A percentile compares a stretch with the other conserved stretches of the same genome.
These are phyloP conservation scores for Xylariaceae sp. DNA, from an alignment of 2,329 filamentous ascomycete species.

Conservation along the genomic window DNA sequence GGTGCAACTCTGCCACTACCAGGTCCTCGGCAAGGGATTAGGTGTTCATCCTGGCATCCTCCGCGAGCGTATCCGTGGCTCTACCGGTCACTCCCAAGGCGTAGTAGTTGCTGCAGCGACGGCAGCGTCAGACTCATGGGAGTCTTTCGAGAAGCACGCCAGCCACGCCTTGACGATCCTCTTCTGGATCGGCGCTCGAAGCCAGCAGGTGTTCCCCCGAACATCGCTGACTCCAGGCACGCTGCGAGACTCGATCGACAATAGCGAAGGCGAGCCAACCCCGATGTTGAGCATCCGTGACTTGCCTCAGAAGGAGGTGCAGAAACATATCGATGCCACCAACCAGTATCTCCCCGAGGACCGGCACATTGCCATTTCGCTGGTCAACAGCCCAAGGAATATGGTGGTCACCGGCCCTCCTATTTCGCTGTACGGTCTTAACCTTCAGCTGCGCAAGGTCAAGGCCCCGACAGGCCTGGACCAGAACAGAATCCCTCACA, in stretches of 20 bases:
- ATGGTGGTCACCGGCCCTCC: constrained; percentile 95
- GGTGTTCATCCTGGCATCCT: constrained; percentile 86
- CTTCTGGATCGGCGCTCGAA: constrained; percentile 97
- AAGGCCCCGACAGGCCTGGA: constrained; percentile 97
- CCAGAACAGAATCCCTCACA: constrained; percentile 89
- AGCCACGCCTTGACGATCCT: constrained; percentile 82
- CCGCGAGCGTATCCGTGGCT: constrained; percentile 75
- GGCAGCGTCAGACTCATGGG: constrained; percentile 87
- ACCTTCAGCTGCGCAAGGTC: constrained; percentile 89
- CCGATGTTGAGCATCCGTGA: constrained; percentile 98
- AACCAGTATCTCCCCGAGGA: constrained; percentile 93
- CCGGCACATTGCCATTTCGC: constrained; percentile 88
- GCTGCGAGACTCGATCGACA: constrained; percentile 86
- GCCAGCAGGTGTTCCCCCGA: constrained; percentile 93
- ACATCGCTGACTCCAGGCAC: constrained; percentile 89
- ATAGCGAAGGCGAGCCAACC: constrained; percentile 90
- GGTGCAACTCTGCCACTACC: constrained; percentile 92
- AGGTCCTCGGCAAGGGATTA: constrained; percentile 86
- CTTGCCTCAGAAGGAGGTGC: constrained; percentile 78
- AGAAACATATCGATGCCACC: constrained; percentile 93
- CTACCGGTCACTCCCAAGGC: constrained; percentile 94
- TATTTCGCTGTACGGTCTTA: constrained; percentile 92
- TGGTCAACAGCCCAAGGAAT: constrained; percentile 95
- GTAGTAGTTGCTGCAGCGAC: constrained; percentile 90
- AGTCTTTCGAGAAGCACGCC: constrained; percentile 77